Evolutionary conservation across 257 asterid species (phyloP), one percentile per base, ranked within the genome.

Genomic region (Gentiana dahurica): DNA sequence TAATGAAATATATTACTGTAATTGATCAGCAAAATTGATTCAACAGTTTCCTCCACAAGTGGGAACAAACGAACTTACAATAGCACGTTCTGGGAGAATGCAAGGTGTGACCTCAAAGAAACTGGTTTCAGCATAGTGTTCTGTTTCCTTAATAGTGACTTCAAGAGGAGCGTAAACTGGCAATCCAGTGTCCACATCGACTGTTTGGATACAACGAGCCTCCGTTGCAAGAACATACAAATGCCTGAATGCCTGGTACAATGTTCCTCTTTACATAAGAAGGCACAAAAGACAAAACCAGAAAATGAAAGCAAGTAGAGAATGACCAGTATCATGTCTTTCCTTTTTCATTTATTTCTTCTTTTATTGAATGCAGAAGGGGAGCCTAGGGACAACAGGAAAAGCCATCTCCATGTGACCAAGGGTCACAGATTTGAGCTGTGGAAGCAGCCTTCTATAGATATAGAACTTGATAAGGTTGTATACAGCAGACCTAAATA

Each of bases 201-300:
- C 82, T 56, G 98, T 91, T 66, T 91, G 98, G 78, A 91, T 75
- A 90, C 97, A 88, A 35, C 98, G 95, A 67, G 93, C 97, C 85
- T 91, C 98, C 39, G 95, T 81, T 58, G 97, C 97, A 71, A 91
- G 94, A 67, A 87, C 97, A 77, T 91, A 87, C 71, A 91, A 81
- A 80, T 91, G 98, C 71, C 98, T 81, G 85, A 85, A 87, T 60
- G 98, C 97, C 98, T 91, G 88, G 11, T 6, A 60, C 48, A 54
- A 58, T 11, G 53, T 57, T 43, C 36, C 24, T 15, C 50, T 64
- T 48, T 13, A 48, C 32, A 54, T 39, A 45, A 46, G 34, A 60
- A 60, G 15, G 15, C 7, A 9, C 12, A 58, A 12, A 39, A 58
- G 15, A 7, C 24, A 24, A 10, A 58, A 10, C 36, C 62, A 44